A percentile compares a stretch with the other conserved stretches of the same genome.
These are phyloP conservation scores for Pichia sp. DNA, from an alignment of 1,139 yeast genomes.

Conservation along the genomic window DNA sequence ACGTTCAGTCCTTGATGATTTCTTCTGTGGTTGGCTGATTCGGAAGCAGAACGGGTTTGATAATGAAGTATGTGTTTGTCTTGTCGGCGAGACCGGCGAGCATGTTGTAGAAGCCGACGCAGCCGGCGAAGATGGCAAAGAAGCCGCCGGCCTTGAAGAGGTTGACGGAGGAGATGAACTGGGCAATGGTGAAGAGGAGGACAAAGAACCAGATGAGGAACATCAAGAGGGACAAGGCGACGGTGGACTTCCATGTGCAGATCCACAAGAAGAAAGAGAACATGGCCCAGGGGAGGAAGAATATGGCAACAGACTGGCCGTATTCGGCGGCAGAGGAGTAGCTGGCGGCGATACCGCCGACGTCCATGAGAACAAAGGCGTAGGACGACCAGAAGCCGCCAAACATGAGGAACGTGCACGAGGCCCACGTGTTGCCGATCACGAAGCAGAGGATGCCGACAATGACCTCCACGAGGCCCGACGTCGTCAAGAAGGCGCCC, in stretches of 20 bases:
- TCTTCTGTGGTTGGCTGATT: slow-evolving; percentile 25
- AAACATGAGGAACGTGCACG: slow-evolving; percentile 50
- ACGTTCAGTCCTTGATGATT: background rate
- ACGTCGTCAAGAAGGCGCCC: slow-evolving; percentile 43
- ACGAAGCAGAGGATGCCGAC: slow-evolving; percentile 43
- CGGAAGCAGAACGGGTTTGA: slow-evolving; percentile 38
- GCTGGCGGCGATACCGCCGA: slow-evolving; percentile 51
- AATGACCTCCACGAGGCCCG: slow-evolving; percentile 45
- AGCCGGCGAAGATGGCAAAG: slow-evolving; percentile 56
- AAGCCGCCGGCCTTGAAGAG: slow-evolving; percentile 68
- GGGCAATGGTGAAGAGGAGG: slow-evolving; percentile 53
- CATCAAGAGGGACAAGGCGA: slow-evolving; percentile 54
- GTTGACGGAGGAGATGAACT: slow-evolving; percentile 44
- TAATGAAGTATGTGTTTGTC: slow-evolving; percentile 38
- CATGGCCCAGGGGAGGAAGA: slow-evolving; percentile 61
- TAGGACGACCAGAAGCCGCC: slow-evolving; percentile 75
- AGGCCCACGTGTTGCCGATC: slow-evolving; percentile 44
- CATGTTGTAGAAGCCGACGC: slow-evolving; percentile 58
- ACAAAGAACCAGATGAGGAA: slow-evolving; percentile 52
- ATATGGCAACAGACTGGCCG: slow-evolving; percentile 54
- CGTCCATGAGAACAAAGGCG: slow-evolving; percentile 52
- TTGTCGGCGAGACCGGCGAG: slow-evolving; percentile 40
- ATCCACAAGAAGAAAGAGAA: slow-evolving; percentile 56
- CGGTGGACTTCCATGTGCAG: slow-evolving; percentile 61
- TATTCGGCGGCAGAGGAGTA: slow-evolving; percentile 45